Percentiles rank a stretch among this genome's conserved stretches.
Conservation (phyloP, 1,284 basidiomycete genomes). For the Wallemia ichthyophaga region DNA sequence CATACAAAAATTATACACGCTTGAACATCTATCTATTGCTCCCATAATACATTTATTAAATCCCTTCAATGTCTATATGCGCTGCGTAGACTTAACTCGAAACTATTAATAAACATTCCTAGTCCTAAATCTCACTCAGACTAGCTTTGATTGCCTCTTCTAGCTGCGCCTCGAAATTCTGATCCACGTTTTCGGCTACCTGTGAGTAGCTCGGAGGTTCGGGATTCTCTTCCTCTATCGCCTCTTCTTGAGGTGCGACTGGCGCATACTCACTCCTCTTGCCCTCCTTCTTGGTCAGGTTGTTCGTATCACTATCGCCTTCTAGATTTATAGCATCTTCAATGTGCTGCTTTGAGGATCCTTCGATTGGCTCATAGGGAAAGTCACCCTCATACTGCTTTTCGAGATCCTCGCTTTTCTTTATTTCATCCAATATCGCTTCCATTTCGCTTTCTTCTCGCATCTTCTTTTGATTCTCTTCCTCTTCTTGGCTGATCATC, state of each 20-base stretch:
- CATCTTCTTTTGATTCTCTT: neutral
- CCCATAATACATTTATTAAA: too few species aligned
- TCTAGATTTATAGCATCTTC: too few species aligned
- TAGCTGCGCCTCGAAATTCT: neutral
- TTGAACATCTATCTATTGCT: too few species aligned
- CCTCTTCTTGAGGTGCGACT: too few species aligned
- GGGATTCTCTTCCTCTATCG: too few species aligned
- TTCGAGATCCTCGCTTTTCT: neutral
- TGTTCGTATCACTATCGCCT: neutral
- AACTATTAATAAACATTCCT: too few species aligned
- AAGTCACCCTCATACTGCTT: too few species aligned
- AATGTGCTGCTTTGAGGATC: too few species aligned
- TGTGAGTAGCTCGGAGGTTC: neutral
- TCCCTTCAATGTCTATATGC: too few species aligned
- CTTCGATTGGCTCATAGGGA: too few species aligned
- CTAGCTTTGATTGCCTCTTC: neutral
- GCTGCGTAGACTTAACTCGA: too few species aligned
- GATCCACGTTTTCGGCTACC: neutral
- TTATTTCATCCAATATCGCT: neutral
- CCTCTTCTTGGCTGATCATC: neutral
- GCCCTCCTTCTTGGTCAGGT: neutral
- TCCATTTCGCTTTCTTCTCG: neutral
- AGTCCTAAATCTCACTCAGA: neutral
- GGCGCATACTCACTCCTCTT: neutral
- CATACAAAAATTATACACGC: too few species aligned